Evolutionary conservation across 75 land plant genomes (phyloP).

Genomic region (Cryptomeria japonica): DNA sequence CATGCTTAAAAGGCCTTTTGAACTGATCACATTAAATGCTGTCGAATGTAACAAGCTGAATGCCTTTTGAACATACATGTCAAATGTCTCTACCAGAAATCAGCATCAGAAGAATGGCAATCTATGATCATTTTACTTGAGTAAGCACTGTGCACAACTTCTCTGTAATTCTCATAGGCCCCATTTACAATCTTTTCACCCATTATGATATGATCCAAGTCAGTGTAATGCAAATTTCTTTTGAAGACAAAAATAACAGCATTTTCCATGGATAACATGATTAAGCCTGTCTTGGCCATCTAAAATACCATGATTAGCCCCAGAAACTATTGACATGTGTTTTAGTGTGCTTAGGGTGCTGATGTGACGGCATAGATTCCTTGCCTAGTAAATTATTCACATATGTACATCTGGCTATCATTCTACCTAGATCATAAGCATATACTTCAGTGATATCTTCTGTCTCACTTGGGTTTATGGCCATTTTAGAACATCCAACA

Average conservation of each 20-base stretch:
- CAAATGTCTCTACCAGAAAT: neutral
- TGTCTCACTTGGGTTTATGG: neutral
- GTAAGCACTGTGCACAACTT: neutral
- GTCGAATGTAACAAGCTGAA: slow-evolving; percentile 1
- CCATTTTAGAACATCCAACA: neutral
- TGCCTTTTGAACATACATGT: neutral
- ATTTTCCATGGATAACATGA: neutral
- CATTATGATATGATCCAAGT: neutral
- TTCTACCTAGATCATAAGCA: neutral
- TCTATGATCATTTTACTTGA: slow-evolving; percentile 1
- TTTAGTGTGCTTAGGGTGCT: neutral
- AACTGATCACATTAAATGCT: neutral
- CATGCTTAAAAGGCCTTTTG: neutral
- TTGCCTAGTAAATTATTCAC: neutral
- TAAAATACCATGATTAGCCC: neutral
- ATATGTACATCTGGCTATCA: neutral
- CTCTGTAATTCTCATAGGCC: neutral
- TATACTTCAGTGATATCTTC: neutral
- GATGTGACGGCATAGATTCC: neutral
- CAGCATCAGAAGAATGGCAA: neutral
- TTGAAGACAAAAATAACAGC: neutral
- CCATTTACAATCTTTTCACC: neutral
- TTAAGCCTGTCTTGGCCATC: neutral
- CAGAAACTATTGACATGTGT: neutral
- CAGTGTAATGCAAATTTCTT: neutral